Evolutionary conservation across 495 filamentous ascomycete species (phyloP), one percentile per base, ranked within the genome.

Genomic region (Tuber aestivum): DNA sequence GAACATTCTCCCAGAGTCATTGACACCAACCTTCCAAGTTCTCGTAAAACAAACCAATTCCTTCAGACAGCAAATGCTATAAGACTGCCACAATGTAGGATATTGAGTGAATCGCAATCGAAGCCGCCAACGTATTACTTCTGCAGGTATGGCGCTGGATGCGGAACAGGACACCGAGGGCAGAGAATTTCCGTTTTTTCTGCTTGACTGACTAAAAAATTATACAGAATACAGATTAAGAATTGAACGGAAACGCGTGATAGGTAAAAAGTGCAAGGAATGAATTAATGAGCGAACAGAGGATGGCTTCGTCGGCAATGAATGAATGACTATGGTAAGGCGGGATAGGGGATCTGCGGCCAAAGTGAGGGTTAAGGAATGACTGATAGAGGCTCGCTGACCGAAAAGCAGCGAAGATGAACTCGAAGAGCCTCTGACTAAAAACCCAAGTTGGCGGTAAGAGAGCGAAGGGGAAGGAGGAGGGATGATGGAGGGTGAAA

Each of bases 381-480:
- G 79, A 81, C 79, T 81, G 79, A 73, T 81, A 72, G 75, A 80
- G 74, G 42, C 72, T 74, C 71, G 74, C 78, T 65, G 70, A 73
- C 79, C 70, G 56, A 71, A 73, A 41, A 74, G 77, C 69, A 79
- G 72, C 72, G 77, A 38, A 27, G 48, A 71, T 27, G 44, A 70
- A 77, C 72, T 74, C 72, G 32, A 27, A 78, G 75, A 75, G 78
- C 72, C 78, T 76, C 73, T 77, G 68, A 76, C 78, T 74, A 56
- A 44, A 27, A 71, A 80, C 50, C 74, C 73, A 71, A 40, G 38
- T 18, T 71, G 70, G 27, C 71, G 41, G 56, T n/a, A 42, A 72
- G 73, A 50, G 73, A 71, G 42, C 71, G 77, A 74, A 74, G 71
- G 65, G 21, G 45, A 73, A 56, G 41, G 44, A 42, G 41, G 70